Conservation (phyloP, 768 basidiomycete species). For the Rhodotorula babjevae region DNA sequence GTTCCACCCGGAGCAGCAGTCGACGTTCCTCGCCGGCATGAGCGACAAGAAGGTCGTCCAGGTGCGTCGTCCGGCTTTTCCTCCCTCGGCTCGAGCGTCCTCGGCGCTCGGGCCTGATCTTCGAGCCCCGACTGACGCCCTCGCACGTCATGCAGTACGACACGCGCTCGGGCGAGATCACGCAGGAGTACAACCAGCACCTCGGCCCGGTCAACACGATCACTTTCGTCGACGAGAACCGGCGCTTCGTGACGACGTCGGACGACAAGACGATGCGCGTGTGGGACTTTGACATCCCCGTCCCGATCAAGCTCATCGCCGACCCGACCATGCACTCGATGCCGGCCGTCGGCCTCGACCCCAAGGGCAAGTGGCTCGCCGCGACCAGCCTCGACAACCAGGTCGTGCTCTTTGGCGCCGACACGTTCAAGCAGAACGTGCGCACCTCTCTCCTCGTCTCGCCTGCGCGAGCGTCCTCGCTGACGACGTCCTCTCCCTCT, state of each 20-base stretch:
- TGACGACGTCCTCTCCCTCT: neutral
- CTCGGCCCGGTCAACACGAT: conserved; percentile 89
- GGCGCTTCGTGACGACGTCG: conserved; percentile 94
- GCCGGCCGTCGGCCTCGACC: conserved; percentile 94
- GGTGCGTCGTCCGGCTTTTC: conserved; percentile 51
- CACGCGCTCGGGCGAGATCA: conserved; percentile 88
- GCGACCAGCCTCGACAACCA: conserved; percentile 98
- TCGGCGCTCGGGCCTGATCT: no score
- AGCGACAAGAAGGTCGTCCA: conserved; percentile 99
- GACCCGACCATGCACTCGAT: conserved; percentile 99
- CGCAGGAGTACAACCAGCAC: conserved; percentile 98
- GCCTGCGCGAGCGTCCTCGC: no score
- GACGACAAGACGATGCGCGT: conserved; percentile 99
- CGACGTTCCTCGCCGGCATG: conserved; percentile 97
- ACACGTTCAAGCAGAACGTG: conserved; percentile 90
- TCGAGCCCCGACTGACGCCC: no score
- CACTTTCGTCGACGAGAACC: conserved; percentile 96
- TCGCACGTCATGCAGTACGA: conserved; percentile 64
- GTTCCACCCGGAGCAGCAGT: conserved; percentile 95
- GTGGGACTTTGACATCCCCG: conserved; percentile 95
- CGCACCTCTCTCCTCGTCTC: neutral
- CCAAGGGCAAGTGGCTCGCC: conserved; percentile 93
- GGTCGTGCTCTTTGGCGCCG: conserved; percentile 92
- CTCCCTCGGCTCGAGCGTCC: neutral
- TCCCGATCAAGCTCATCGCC: conserved; percentile 98